phyloP scores from a whole-genome alignment of 805 yeast genomes.

The Candida insectalens region DNA sequence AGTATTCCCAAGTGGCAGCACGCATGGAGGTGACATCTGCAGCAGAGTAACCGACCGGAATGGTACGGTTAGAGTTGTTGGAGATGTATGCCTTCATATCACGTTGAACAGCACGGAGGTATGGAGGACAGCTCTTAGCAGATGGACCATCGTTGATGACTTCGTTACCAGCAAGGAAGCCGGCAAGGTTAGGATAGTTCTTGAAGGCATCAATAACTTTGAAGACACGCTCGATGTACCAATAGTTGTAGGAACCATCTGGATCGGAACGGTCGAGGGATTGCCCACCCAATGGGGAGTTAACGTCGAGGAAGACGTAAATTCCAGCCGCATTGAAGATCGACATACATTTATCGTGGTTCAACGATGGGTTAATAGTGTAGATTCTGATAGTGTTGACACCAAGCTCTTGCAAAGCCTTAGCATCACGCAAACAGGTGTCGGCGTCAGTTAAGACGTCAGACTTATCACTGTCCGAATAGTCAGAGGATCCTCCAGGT shows the following conservation, averaged over 20 bases:
- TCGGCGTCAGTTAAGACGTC: conserved; percentile 70
- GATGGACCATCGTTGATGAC: conserved; percentile 71
- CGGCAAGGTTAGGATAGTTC: conserved; percentile 73
- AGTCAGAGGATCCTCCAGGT: conserved; percentile 82
- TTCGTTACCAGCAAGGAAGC: conserved; percentile 89
- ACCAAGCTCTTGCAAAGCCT: conserved; percentile 69
- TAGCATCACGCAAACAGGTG: conserved; percentile 73
- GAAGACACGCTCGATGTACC: conserved; percentile 70
- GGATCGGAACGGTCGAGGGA: conserved; percentile 70
- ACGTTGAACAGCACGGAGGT: conserved; percentile 84
- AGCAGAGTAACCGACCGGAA: conserved; percentile 95
- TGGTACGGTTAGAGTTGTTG: conserved; percentile 56
- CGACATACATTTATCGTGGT: conserved; percentile 92
- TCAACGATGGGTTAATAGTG: conserved; percentile 69
- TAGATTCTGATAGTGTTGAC: conserved; percentile 76
- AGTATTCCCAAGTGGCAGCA: conserved; percentile 64
- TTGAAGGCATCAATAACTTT: conserved; percentile 80
- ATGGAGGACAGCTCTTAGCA: conserved; percentile 57
- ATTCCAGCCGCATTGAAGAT: conserved; percentile 84
- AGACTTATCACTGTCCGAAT: conserved; percentile 20
- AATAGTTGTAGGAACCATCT: conserved; percentile 54
- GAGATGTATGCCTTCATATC: conserved; percentile 80
- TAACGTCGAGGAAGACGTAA: conserved; percentile 78
- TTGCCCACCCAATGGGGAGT: conserved; percentile 59
- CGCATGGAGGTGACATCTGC: conserved; percentile 73